phyloP scores from a whole-genome alignment of 352 stramenopile genomes.

The Thalassiosira oceanica region DNA sequence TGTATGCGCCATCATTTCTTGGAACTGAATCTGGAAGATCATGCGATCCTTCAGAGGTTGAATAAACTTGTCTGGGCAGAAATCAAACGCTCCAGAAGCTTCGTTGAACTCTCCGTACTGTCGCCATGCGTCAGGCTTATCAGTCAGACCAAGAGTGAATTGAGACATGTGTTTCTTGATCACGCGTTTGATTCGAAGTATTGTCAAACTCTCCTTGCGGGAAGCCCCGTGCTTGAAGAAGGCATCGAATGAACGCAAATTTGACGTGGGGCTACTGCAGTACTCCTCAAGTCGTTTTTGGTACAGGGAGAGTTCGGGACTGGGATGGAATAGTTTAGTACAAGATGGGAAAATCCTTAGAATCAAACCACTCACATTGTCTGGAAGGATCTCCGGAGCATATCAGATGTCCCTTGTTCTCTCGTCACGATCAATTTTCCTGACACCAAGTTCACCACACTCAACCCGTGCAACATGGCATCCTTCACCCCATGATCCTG shows the following conservation, averaged over 20 bases:
- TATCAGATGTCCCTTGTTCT: constrained; percentile 43
- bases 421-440: constrained; percentile 47
- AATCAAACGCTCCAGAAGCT: constrained; percentile 41
- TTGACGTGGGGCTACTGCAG: constrained; percentile 33
- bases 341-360: not conserved
- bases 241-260: constrained; percentile 30
- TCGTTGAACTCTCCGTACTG: constrained; percentile 56
- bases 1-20: constrained; percentile 62
- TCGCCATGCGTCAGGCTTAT: constrained; percentile 47
- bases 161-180: constrained; percentile 46
- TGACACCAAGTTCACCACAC: constrained; percentile 48
- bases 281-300: constrained; percentile 38
- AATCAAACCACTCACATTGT: constrained; percentile 45
- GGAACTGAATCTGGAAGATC: constrained; percentile 57
- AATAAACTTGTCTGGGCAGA: constrained; percentile 50
- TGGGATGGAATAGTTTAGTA: not conserved
- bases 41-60: constrained; percentile 48
- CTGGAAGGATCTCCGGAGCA: constrained; percentile 38
- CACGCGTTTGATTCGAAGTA: constrained; percentile 40
- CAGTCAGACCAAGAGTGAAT: constrained; percentile 31
- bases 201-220: constrained; percentile 42
- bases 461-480: constrained; percentile 45
- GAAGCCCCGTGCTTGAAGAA: constrained; percentile 36
- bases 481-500: constrained; percentile 46
- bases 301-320: constrained; percentile 36